phyloP scores from a whole-genome alignment of 1,284 basidiomycete genomes.

The Coniferiporia sulphurascens region DNA sequence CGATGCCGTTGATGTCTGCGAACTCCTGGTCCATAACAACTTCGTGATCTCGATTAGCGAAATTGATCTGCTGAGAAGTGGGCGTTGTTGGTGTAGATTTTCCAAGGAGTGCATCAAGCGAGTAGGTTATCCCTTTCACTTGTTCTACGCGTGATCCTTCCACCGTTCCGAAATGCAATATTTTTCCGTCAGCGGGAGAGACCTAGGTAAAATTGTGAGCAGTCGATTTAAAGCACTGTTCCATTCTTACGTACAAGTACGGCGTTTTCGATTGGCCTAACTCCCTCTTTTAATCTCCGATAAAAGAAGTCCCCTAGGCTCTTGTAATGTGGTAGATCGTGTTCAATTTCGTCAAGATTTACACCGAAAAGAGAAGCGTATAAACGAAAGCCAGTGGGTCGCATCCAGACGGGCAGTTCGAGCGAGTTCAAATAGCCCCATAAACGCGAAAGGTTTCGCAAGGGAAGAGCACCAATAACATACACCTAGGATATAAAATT shows the following conservation, averaged over 20 bases:
- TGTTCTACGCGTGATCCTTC: conserved; percentile 84
- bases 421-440: conserved; percentile 96
- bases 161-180: conserved; percentile 92
- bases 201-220: conserved; percentile 43
- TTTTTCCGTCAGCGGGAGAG: conserved; percentile 89
- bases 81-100: conserved; percentile 43
- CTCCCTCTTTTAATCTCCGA: conserved; percentile 79
- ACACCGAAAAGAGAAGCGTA: conserved; percentile 91
- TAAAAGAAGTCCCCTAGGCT: conserved; percentile 96
- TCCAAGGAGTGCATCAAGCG: conserved; percentile 87
- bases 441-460: conserved; percentile 88
- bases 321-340: conserved; percentile 75
- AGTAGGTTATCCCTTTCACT: conserved; percentile 97
- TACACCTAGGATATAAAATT: conserved; percentile 60
- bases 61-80: conserved; percentile 35
- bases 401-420: conserved; percentile 91
- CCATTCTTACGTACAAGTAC: conserved; percentile 51
- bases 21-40: conserved; percentile 83
- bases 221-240: not conserved
- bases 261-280: conserved; percentile 74
- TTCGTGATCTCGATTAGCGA: conserved; percentile 41
- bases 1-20: conserved; percentile 95
- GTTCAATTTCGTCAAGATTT: conserved; percentile 89
- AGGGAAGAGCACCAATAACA: conserved; percentile 90
- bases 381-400: conserved; percentile 82